Conservation (phyloP, 2,329 filamentous ascomycete genomes). For the Hyphodiscus sp. region DNA sequence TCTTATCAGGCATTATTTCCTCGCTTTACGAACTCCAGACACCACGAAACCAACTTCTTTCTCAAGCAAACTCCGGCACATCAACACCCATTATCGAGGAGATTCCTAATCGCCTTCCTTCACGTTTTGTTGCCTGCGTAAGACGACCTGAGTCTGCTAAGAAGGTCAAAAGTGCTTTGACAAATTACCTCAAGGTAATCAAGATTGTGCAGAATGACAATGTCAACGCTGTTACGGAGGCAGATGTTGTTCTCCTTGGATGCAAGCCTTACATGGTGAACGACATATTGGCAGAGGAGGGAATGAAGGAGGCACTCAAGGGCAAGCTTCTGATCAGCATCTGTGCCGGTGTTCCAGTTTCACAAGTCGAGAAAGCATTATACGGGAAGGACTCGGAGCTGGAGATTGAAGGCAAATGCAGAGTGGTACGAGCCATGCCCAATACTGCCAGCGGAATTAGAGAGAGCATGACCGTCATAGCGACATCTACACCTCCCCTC, state of each 20-base stretch:
- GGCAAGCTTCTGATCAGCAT: constrained; percentile 81
- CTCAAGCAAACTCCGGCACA: constrained; percentile 30
- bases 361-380: constrained; percentile 60
- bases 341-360: constrained; percentile 66
- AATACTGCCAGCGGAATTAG: constrained; percentile 76
- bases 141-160: constrained; percentile 62
- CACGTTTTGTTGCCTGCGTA: constrained; percentile 76
- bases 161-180: constrained; percentile 59
- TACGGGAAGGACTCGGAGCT: constrained; percentile 46
- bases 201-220: constrained; percentile 68
- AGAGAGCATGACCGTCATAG: constrained; percentile 78
- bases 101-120: constrained; percentile 54
- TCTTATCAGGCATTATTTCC: constrained; percentile 71
- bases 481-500: constrained; percentile 52
- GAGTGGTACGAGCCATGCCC: constrained; percentile 74
- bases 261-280: constrained; percentile 76
- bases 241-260: constrained; percentile 68
- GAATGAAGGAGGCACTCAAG: constrained; percentile 64
- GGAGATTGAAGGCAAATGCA: constrained; percentile 34
- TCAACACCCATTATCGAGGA: constrained; percentile 40
- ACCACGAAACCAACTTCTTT: constrained; percentile 39
- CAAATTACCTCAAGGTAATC: constrained; percentile 54
- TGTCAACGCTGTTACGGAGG: constrained; percentile 55
- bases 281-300: constrained; percentile 59
- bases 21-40: constrained; percentile 53